Percentiles rank a stretch among this genome's conserved stretches.
These are phyloP conservation scores for Adansonia rubrostipa DNA, from an alignment of 441 rosid species.

Conservation along the genomic window DNA sequence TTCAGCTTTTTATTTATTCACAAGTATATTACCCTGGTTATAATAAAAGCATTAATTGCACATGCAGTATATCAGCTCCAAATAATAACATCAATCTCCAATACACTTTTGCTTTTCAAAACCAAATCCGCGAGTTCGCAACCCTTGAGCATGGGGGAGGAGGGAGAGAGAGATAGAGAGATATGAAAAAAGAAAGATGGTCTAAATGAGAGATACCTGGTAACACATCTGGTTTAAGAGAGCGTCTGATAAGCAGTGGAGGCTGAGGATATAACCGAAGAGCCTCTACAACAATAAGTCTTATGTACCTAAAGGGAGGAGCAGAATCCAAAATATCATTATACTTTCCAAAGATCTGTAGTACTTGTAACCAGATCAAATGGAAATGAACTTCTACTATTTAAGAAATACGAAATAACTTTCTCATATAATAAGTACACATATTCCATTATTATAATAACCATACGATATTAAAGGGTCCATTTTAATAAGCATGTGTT, in stretches of 20 bases:
- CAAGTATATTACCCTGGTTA: not conserved
- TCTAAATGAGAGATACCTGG: constrained; percentile 59
- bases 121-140: not conserved
- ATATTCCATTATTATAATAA: not conserved
- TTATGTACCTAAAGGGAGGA: constrained; percentile 62
- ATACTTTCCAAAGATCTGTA: not conserved
- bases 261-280: constrained; percentile 97
- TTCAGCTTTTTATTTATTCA: not conserved
- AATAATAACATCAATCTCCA: not conserved
- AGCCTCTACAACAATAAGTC: constrained; percentile 81
- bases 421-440: not conserved
- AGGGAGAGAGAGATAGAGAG: too few species aligned
- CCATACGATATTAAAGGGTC: not conserved
- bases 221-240: constrained; percentile 68
- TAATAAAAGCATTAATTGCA: not conserved
- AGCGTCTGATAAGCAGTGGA: constrained; percentile 83
- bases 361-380: constrained; percentile 11
- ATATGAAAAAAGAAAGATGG: not conserved
- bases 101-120: not conserved
- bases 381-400: not conserved
- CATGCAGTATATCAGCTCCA: not conserved
- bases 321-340: constrained; percentile 19
- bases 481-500: not conserved
- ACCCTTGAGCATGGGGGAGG: not conserved
- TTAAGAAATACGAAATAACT: not conserved